Evolutionary conservation across 1,139 yeast species (phyloP), one percentile per base, ranked within the genome.

Genomic region (Meyerozyma sp.): DNA sequence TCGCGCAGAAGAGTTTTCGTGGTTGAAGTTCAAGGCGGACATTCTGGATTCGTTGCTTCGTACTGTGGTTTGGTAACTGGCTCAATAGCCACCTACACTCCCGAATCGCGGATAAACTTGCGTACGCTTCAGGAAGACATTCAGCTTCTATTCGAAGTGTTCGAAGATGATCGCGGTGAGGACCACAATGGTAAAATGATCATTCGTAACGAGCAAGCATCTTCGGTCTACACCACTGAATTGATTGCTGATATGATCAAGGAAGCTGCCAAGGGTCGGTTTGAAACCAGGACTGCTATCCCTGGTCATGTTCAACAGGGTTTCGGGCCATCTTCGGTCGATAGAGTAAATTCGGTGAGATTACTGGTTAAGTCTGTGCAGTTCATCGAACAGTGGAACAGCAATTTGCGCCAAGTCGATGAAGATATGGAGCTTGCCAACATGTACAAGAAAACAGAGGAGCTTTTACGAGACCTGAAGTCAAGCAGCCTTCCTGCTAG

Each of bases 1-100:
- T 84, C 96, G 3, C 82, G 98, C 70, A 87, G 94, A 56, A 80
- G 98, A 59, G 95, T 88, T 6, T 93, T 93, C 62, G 96, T 93
- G 26, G 96, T 93, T 49, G 98, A 93, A 59, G 95, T 88, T 30
- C 98, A 93, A 72, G 98, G 98, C 55, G 98, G 98, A 44, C 85
- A 89, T 66, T 84, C 95, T 8, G 98, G 98, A 28, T 93, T 81
- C 63, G 82, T 93, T 56, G 96, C 98, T 10, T 82, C 96, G 1
- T 81, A 78, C 60, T 84, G 91, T 32, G 91, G 94, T n/a, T 73
- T 93, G 50, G 86, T 89, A 41, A 85, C 93, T 40, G 98, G 98
- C 47, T 95, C 98, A 2, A 82, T 86, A 52, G 95, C 95, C 8
- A 87, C 93, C 7, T 93, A 91, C 63, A 88, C 90, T 16, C 98